Evolutionary conservation across 139 green algal species (phyloP).

Genomic region (Trebouxia sp.): DNA sequence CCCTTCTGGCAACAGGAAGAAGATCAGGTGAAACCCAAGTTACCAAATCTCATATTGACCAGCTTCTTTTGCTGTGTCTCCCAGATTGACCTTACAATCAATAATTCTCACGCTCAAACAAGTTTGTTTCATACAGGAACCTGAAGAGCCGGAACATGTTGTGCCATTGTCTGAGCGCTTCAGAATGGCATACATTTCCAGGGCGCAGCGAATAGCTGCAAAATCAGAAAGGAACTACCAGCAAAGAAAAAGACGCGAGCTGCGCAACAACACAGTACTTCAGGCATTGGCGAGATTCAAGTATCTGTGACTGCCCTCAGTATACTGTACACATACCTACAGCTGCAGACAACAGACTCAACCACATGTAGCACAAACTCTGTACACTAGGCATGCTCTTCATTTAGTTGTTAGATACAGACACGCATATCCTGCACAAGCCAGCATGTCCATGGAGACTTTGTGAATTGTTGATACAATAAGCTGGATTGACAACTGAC

Average conservation of each 20-base stretch:
- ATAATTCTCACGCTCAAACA: not conserved
- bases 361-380: not conserved
- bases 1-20: not conserved
- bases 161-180: constrained; percentile 15
- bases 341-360: too few relatives aligned
- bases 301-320: too few relatives aligned
- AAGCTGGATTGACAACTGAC: too few relatives aligned
- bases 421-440: not conserved
- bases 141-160: not conserved
- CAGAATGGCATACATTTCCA: constrained; percentile 24
- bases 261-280: constrained; percentile 12
- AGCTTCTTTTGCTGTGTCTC: not conserved
- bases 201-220: constrained; percentile 18
- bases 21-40: too few relatives aligned
- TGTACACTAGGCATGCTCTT: not conserved
- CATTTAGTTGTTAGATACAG: not conserved
- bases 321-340: too few relatives aligned
- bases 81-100: not conserved
- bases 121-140: not conserved
- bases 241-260: not conserved
- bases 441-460: not conserved
- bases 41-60: too few relatives aligned
- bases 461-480: not conserved
- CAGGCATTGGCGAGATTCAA: constrained; percentile 25
- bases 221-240: constrained; percentile 19